phyloP scores from a whole-genome alignment of 208 protist genomes.

The Crithidia bombi region DNA sequence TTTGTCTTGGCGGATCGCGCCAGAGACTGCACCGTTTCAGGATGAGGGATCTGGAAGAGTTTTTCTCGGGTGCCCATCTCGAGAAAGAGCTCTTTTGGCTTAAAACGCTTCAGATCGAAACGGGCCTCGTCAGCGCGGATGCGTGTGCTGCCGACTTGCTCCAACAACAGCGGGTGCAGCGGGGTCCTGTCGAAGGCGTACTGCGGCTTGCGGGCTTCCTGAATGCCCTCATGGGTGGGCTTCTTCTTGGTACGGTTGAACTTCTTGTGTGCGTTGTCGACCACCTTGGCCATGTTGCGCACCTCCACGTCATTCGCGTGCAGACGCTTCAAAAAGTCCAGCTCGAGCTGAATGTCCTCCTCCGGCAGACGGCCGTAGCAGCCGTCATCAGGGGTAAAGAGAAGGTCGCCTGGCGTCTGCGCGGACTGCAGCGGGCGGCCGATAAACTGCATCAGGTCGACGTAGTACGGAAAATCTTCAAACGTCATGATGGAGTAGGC shows the following conservation, averaged over 20 bases:
- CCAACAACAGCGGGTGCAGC: conserved; percentile 85
- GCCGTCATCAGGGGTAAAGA: conserved; percentile 85
- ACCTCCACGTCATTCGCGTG: conserved; percentile 75
- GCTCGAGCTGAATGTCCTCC: conserved; percentile 86
- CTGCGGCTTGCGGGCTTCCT: conserved; percentile 76
- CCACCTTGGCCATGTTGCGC: conserved; percentile 78
- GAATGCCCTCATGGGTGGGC: conserved; percentile 88
- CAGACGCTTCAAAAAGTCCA: conserved; percentile 81
- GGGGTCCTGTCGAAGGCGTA: conserved; percentile 82
- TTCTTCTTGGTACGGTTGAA: conserved; percentile 91
- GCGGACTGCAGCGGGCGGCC: conserved; percentile 72
- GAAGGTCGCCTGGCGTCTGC: conserved; percentile 54
- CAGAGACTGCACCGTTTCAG: conserved; percentile 70
- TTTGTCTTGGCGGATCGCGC: conserved; percentile 2
- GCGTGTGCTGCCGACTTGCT: conserved; percentile 52
- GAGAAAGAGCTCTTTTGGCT: conserved; percentile 84
- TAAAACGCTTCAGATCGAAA: conserved; percentile 79
- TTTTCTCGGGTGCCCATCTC: conserved; percentile 85
- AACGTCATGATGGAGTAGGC: conserved; percentile 96
- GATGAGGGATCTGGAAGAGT: conserved; percentile 64
- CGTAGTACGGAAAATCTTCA: conserved; percentile 96
- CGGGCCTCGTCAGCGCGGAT: conserved; percentile 72
- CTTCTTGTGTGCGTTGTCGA: conserved; percentile 89
- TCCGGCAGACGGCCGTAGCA: conserved; percentile 89
- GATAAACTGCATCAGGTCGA: conserved; percentile 90